Conservation (phyloP, 2,329 filamentous ascomycete genomes). For the Pseudopyrenochaeta lycopersici region DNA sequence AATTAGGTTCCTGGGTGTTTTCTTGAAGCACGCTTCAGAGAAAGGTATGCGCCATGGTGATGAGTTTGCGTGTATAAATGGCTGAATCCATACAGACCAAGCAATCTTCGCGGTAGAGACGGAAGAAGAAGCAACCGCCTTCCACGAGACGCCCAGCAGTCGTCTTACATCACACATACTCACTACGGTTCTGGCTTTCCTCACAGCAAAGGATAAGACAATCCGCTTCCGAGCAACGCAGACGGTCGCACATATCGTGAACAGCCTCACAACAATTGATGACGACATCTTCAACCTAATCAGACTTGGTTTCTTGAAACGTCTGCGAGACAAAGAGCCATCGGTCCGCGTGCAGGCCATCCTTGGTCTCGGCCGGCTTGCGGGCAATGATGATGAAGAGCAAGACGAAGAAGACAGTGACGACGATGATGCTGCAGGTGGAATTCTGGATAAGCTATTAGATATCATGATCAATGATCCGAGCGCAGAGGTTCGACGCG, state of each 20-base stretch:
- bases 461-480: constrained; percentile 93
- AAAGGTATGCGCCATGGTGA: constrained; percentile 56
- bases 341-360: constrained; percentile 93
- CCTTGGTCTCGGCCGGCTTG: constrained; percentile 84
- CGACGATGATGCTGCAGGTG: constrained; percentile 69
- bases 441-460: constrained; percentile 82
- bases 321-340: constrained; percentile 92
- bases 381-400: constrained; percentile 68
- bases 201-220: constrained; percentile 89
- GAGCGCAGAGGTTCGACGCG: constrained; percentile 89
- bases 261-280: constrained; percentile 90
- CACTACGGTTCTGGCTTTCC: constrained; percentile 75
- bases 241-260: constrained; percentile 88
- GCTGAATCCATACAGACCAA: constrained; percentile 35
- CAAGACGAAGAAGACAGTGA: constrained; percentile 75
- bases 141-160: constrained; percentile 84
- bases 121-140: constrained; percentile 73
- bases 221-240: constrained; percentile 91
- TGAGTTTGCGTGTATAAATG: not conserved
- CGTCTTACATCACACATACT: constrained; percentile 80
- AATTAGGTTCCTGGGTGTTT: constrained; percentile 87
- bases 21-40: constrained; percentile 74
- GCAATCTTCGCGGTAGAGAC: constrained; percentile 52
- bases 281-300: constrained; percentile 89
- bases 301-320: constrained; percentile 79